Percentiles rank a stretch among this genome's conserved stretches.
Evolutionary conservation across 73 alveolate genomes (phyloP).

Genomic region (Diophrys appendiculata): DNA sequence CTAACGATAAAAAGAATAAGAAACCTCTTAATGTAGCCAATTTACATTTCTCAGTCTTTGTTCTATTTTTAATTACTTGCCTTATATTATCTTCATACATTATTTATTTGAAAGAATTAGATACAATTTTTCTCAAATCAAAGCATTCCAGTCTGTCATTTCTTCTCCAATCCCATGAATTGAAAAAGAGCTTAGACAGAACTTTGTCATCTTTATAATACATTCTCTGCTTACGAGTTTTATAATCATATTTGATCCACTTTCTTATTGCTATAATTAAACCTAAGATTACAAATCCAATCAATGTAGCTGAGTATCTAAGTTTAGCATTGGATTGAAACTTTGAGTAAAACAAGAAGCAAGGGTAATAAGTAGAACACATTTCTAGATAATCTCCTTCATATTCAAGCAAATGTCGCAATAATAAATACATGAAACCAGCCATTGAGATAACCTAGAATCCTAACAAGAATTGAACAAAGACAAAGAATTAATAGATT

Average conservation of each 20-base stretch:
- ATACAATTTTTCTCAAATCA: neutral
- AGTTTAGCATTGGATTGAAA: slow-evolving; percentile 14
- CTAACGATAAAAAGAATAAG: slow-evolving; percentile 9
- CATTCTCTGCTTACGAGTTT: slow-evolving; percentile 25
- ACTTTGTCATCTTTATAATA: slow-evolving; percentile 33
- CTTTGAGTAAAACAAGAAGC: slow-evolving; percentile 50
- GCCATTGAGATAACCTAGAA: slow-evolving; percentile 26
- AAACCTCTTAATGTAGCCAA: slow-evolving; percentile 12
- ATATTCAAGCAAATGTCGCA: slow-evolving; percentile 21
- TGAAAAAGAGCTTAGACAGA: slow-evolving; percentile 42
- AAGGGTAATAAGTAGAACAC: slow-evolving; percentile 55
- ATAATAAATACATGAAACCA: slow-evolving; percentile 30
- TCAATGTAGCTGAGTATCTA: slow-evolving; percentile 25
- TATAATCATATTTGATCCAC: slow-evolving; percentile 55
- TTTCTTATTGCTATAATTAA: slow-evolving; percentile 13
- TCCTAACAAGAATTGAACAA: slow-evolving; percentile 33
- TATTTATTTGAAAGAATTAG: slow-evolving; percentile 7
- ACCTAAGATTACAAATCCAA: slow-evolving; percentile 41
- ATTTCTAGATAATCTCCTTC: neutral
- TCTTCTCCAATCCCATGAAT: slow-evolving; percentile 64
- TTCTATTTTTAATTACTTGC: slow-evolving; percentile 14
- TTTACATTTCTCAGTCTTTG: slow-evolving; percentile 22
- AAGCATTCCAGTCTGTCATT: slow-evolving; percentile 9
- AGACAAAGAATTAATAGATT: no score
- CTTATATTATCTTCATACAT: slow-evolving; percentile 29